Conservation (phyloP, 2,329 filamentous ascomycete species). For the Myriangium duriaei region DNA sequence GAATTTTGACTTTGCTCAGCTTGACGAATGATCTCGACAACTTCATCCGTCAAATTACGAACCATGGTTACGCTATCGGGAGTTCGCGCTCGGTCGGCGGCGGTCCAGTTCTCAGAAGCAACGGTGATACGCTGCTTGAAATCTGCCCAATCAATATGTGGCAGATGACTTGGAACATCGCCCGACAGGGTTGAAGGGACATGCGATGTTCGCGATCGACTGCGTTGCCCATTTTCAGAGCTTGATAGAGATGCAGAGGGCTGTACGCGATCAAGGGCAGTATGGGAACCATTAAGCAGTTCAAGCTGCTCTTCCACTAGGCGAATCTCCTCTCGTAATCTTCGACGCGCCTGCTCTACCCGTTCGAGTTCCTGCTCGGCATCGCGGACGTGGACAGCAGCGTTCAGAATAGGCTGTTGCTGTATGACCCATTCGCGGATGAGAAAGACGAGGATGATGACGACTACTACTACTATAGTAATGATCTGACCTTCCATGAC, state of each 20-base stretch:
- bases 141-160: constrained; percentile 1
- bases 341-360: constrained; percentile 9
- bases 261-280: background rate
- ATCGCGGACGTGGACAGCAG: constrained; percentile 36
- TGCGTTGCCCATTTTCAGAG: background rate
- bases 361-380: constrained; percentile 17
- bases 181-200: background rate
- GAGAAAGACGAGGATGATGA: constrained; percentile 91
- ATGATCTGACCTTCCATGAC: constrained; percentile 89
- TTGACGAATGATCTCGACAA: constrained; percentile 2
- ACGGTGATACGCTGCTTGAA: constrained; percentile 3
- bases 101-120: constrained; percentile 2
- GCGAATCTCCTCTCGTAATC: constrained; percentile 9
- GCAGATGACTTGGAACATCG: background rate
- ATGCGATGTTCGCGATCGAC: background rate
- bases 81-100: background rate
- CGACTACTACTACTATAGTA: constrained; percentile 78
- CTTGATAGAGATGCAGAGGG: background rate
- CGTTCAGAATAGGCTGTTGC: constrained; percentile 85
- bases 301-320: constrained; percentile 9
- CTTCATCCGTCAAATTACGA: constrained; percentile 3
- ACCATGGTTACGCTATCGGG: constrained; percentile 4
- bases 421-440: constrained; percentile 98
- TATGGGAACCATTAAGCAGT: constrained; percentile 4
- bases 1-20: background rate